Evolutionary conservation across 805 yeast genomes (phyloP), one percentile per base, ranked within the genome.

Genomic region (Kodamaea kakaduensis): DNA sequence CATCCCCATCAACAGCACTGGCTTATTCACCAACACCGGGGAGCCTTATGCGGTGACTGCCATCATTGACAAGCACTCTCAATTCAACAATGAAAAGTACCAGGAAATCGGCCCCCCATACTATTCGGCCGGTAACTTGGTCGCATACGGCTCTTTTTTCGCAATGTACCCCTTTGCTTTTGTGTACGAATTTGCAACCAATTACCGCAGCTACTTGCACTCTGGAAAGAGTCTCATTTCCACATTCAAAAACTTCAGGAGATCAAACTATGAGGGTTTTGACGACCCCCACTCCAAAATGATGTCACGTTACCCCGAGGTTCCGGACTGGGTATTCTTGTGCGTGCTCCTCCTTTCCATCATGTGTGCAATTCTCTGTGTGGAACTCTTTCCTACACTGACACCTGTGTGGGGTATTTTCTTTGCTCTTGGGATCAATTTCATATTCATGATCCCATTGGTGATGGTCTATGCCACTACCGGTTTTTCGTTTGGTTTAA

Each of bases 321-420:
- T 58, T 17, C 65, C 66, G 1, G 65, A 60, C 25, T 58, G 60
- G 58, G 46, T 40, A 3, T 59, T 54, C 40, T 17, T 48, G 6
- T 21, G 46, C 5, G 44, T 59, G 4, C 53, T 59, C 41, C 41
- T 58, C 3, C 25, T 60, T 30, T 41, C 60, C 5, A 34, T 58
- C 25, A 57, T 54, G 10, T 42, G 58, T 55, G 42, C 61, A 44
- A 58, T 69, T 28, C 28, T 58, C 8, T 49, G 58, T 45, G 53
- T 56, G 15, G 39, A 56, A 32, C 24, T 58, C 4, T 60, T 52
- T 35, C 65, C 64, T 7, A 51, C 60, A 3, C 42, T 52, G 21
- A 56, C 63, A 17, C 66, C 65, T 16, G 64, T 60, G 6, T 60
- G 64, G 65, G 54, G 57, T 31, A 51, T 59, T 21, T 58, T 60